Percentiles rank a stretch among this genome's conserved stretches.
Evolutionary conservation across 148 eudicot species (phyloP).

Genomic region (Persicaria tinctoria): DNA sequence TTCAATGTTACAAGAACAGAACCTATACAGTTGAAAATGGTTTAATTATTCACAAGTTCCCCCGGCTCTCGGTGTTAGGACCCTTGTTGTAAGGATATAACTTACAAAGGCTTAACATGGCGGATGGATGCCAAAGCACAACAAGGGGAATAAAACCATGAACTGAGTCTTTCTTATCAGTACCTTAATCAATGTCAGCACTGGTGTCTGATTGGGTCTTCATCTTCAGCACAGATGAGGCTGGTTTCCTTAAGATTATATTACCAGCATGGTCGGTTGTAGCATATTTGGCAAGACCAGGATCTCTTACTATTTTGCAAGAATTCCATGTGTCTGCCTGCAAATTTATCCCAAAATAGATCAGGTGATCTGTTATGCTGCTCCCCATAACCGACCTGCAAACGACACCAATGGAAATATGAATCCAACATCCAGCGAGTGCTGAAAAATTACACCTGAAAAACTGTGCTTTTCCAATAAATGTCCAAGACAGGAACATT

Average conservation of each 20-base stretch:
- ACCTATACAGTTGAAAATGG: neutral
- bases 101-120: neutral
- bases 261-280: slow-evolving; percentile 54
- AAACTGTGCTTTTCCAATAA: neutral
- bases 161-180: neutral
- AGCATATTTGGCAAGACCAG: slow-evolving; percentile 35
- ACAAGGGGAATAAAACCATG: neutral
- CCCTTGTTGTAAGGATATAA: neutral
- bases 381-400: slow-evolving; percentile 81
- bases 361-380: slow-evolving; percentile 78
- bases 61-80: neutral
- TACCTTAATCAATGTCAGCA: neutral
- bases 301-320: slow-evolving; percentile 56
- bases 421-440: neutral
- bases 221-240: slow-evolving; percentile 21
- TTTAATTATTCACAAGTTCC: neutral
- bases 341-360: slow-evolving; percentile 57
- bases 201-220: slow-evolving; percentile 15
- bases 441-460: no score
- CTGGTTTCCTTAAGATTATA: slow-evolving; percentile 34
- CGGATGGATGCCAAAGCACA: neutral
- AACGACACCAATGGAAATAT: neutral
- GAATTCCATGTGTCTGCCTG: slow-evolving; percentile 47
- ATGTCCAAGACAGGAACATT: neutral
- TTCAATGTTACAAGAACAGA: neutral